These are phyloP conservation scores for Kwoniella heveanensis DNA, from an alignment of 768 basidiomycete species.

Conservation along the genomic window DNA sequence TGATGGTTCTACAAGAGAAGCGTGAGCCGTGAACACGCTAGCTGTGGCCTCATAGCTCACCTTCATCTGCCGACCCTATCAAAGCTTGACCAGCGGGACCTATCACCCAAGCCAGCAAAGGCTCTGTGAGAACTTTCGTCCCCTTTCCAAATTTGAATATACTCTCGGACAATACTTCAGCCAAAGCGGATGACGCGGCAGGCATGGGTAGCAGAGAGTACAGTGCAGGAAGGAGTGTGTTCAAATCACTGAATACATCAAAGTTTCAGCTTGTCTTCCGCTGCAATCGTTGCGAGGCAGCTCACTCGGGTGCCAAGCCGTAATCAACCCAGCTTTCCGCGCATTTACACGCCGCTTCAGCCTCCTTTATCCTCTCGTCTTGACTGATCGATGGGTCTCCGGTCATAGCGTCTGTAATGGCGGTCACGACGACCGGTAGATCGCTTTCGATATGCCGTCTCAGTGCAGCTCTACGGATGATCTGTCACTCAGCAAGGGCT, in stretches of 20 bases:
- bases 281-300: no score
- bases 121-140: conserved; percentile 74
- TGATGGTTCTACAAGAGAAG: conserved; percentile 26
- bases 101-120: conserved; percentile 75
- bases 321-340: conserved; percentile 78
- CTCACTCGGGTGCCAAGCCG: conserved; percentile 69
- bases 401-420: conserved; percentile 65
- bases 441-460: conserved; percentile 67
- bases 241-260: conserved; percentile 64
- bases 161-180: conserved; percentile 76
- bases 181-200: conserved; percentile 67
- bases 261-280: background rate
- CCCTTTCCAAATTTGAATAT: conserved; percentile 72
- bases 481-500: background rate
- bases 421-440: conserved; percentile 69
- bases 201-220: conserved; percentile 69
- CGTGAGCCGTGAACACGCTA: conserved; percentile 16
- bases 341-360: conserved; percentile 73
- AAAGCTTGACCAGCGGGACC: conserved; percentile 62
- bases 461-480: conserved; percentile 21
- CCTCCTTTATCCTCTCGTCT: conserved; percentile 58
- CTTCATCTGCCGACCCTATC: conserved; percentile 56
- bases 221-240: conserved; percentile 60
- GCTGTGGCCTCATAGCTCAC: conserved; percentile 50
- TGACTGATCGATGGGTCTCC: conserved; percentile 4